Conservation (phyloP, 768 basidiomycete species). For the Pulveroboletus sp. region DNA sequence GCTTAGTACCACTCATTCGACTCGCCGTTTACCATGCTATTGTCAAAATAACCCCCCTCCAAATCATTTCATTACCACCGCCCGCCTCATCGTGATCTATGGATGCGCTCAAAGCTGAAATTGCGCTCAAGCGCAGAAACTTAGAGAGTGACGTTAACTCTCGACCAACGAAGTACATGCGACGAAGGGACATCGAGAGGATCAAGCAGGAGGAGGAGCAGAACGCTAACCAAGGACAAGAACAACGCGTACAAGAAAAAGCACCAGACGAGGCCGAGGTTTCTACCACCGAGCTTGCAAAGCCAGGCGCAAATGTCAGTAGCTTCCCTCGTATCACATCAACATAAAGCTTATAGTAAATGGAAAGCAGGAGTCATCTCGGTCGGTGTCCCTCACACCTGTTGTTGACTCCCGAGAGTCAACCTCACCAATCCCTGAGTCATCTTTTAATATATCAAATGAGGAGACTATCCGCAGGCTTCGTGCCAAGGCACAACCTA, state of each 20-base stretch:
- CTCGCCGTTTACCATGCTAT: background rate
- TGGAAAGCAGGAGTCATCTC: slow-evolving; percentile 47
- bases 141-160: slow-evolving; percentile 42
- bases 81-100: slow-evolving; percentile 36
- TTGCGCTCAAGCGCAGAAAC: slow-evolving; percentile 82
- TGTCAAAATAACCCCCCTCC: background rate
- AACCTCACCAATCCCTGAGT: slow-evolving; percentile 37
- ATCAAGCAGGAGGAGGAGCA: slow-evolving; percentile 46
- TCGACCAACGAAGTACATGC: slow-evolving; percentile 83
- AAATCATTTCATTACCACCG: background rate
- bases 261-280: slow-evolving; percentile 13
- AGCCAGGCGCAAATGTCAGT: slow-evolving; percentile 42
- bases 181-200: slow-evolving; percentile 83
- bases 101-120: slow-evolving; percentile 89
- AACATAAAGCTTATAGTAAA: slow-evolving; percentile 32
- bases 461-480: slow-evolving; percentile 89
- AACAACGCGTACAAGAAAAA: slow-evolving; percentile 33
- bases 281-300: slow-evolving; percentile 19
- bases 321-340: slow-evolving; percentile 1
- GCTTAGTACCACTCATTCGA: background rate
- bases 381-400: slow-evolving; percentile 39
- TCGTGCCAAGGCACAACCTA: slow-evolving; percentile 88
- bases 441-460: slow-evolving; percentile 82
- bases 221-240: slow-evolving; percentile 27
- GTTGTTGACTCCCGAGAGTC: slow-evolving; percentile 30